Base-by-base conservation (phyloP, 2,329 filamentous ascomycete genomes). In the Pseudocercospora vitis region DNA sequence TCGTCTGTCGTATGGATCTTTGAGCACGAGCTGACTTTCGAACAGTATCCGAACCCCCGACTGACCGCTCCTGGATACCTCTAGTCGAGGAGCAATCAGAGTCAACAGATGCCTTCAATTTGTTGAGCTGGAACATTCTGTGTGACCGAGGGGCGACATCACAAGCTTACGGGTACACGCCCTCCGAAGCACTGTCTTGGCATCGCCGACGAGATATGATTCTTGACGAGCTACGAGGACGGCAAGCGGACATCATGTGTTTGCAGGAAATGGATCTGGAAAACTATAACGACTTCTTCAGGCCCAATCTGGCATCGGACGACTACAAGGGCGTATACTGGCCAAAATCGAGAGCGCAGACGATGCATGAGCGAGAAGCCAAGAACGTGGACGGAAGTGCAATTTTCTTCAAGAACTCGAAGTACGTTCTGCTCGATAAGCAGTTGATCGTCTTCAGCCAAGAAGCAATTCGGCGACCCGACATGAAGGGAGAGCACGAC, bases 401-500 rank as follows among this genome's bases (percentile, higher is more conserved):
- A 28, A 92, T 91, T 48, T 97, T 99, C 74, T 97, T 89, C 81
- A 97, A 96, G 76, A 86, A 85, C 68, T 91, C 85, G 80, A 97
- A 96, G 76, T 97, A 88, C 73, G 88, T 96, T 56, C 76, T 96
- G 55, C 81, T 99, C 19, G 92, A 97, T 75, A 96, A 96, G 76
- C 89, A 95, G 68, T 77, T 96, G 59, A 87, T 99, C 66, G 91
- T 96, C 71, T 96, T 96, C 69, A 86, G 88, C 31, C 87, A 89
- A 55, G 89, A 90, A 52, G 92, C 92, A 61, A 96, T 99, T 73
- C 94, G 95, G 69, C 81, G 94, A 61, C 89, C 91, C 2, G 94
- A 97, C 70, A 96, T 96, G 84, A 97, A 97, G 75, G 89, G 91
- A 52, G 90, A 95, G 66, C 89, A 95, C 68, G 94, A 99, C 66